Evolutionary conservation across 208 protist species (phyloP).

Genomic region (Acanthamoeba royreba): DNA sequence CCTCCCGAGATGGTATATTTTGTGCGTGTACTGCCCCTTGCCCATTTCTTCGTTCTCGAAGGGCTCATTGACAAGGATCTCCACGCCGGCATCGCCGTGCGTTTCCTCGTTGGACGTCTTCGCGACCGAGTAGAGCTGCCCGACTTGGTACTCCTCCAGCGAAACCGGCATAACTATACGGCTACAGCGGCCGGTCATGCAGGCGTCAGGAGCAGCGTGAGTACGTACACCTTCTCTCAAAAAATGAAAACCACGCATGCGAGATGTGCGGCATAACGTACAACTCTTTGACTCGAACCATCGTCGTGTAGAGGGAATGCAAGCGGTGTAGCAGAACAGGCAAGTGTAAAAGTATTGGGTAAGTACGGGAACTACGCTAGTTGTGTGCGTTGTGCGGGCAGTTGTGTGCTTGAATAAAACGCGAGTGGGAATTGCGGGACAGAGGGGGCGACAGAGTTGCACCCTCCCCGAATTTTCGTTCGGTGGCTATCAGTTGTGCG

Average conservation of each 20-base stretch:
- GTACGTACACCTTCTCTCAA: too few species aligned
- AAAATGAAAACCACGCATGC: too few species aligned
- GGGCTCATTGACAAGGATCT: conserved; percentile 81
- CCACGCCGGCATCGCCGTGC: conserved; percentile 73
- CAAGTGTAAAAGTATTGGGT: too few species aligned
- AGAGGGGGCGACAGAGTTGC: too few species aligned
- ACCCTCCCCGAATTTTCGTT: too few species aligned
- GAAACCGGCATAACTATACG: conserved; percentile 64
- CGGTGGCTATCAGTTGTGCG: too few species aligned
- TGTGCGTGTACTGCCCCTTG: conserved; percentile 83
- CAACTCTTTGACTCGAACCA: background rate
- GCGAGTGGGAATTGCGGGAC: too few species aligned
- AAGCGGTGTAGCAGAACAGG: too few species aligned
- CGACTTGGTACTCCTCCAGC: conserved; percentile 77
- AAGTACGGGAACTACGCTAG: too few species aligned
- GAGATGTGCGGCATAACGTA: background rate
- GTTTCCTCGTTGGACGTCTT: conserved; percentile 73
- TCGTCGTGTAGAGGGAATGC: background rate
- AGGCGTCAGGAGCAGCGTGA: background rate
- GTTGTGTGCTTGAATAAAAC: too few species aligned
- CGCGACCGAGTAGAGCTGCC: conserved; percentile 74
- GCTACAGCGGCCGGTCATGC: background rate
- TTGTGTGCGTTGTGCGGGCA: too few species aligned
- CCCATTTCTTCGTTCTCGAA: conserved; percentile 69
- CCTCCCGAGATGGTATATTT: conserved; percentile 76